These are phyloP conservation scores for Colletotrichum siamense DNA, from an alignment of 2,329 filamentous ascomycete species.

Conservation along the genomic window DNA sequence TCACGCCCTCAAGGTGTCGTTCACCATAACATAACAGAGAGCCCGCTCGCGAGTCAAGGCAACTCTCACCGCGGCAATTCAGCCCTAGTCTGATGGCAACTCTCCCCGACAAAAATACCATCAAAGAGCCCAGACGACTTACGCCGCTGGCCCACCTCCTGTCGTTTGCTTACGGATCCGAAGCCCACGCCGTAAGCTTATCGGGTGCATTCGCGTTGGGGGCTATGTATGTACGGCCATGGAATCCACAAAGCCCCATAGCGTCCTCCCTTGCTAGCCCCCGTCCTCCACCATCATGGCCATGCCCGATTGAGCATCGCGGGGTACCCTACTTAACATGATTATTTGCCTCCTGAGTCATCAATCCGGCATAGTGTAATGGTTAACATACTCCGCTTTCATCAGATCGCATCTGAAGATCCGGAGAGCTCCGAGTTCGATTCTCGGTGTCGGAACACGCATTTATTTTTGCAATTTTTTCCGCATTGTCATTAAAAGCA, in stretches of 20 bases:
- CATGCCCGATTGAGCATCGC: neutral
- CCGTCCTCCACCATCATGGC: neutral
- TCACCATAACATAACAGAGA: neutral
- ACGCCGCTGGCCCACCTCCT: neutral
- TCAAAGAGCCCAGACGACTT: neutral
- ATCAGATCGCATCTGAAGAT: neutral
- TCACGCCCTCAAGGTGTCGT: neutral
- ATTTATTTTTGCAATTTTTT: neutral
- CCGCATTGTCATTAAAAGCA: neutral
- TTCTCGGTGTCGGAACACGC: neutral
- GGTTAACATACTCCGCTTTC: slow-evolving; percentile 4
- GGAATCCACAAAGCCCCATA: neutral
- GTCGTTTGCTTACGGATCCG: neutral
- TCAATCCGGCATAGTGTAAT: neutral
- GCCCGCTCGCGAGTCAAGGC: neutral
- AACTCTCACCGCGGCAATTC: neutral
- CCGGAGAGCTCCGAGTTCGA: slow-evolving; percentile 1
- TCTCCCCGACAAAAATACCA: neutral
- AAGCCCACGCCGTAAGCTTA: neutral
- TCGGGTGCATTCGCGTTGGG: neutral
- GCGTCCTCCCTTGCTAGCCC: neutral
- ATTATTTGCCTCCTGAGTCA: neutral
- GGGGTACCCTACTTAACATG: neutral
- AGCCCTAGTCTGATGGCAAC: neutral
- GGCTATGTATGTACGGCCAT: neutral